Percentiles rank a stretch among this genome's conserved stretches.
Conservation (phyloP, 2,329 filamentous ascomycete species). For the Didymellaceae sp. region DNA sequence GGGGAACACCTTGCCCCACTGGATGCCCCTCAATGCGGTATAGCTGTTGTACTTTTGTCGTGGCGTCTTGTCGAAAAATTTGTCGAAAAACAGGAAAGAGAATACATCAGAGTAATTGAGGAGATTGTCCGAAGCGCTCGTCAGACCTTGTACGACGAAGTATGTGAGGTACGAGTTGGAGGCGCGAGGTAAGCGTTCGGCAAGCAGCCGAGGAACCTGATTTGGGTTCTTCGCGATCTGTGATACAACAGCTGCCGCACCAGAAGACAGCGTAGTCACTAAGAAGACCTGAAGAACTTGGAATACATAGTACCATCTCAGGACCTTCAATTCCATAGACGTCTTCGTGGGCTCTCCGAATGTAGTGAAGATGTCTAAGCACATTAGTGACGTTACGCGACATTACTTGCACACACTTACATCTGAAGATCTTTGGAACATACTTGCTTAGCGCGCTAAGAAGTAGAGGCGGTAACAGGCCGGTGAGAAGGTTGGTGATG, state of each 20-base stretch:
- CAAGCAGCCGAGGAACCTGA: constrained; percentile 68
- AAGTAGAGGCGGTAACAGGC: constrained; percentile 79
- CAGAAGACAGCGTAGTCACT: constrained; percentile 80
- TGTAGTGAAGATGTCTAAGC: constrained; percentile 73
- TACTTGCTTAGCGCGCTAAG: constrained; percentile 85
- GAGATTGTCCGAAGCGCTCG: constrained; percentile 75
- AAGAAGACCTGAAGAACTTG: constrained; percentile 93
- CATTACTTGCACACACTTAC: constrained; percentile 55
- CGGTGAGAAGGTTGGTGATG: constrained; percentile 84
- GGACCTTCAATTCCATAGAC: constrained; percentile 83
- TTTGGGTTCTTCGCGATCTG: constrained; percentile 69
- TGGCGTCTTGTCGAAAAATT: constrained; percentile 76
- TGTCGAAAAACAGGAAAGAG: constrained; percentile 76
- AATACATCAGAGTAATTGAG: constrained; percentile 77
- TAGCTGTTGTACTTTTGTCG: constrained; percentile 49
- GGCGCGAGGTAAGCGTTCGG: constrained; percentile 76
- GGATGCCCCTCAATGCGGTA: constrained; percentile 40
- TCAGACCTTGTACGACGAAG: constrained; percentile 89
- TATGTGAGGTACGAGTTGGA: constrained; percentile 97
- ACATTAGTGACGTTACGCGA: constrained; percentile 12
- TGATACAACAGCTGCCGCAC: constrained; percentile 73
- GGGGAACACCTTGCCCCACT: constrained; percentile 51
- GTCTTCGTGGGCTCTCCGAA: constrained; percentile 81
- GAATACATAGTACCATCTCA: constrained; percentile 90
- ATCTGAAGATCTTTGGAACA: constrained; percentile 81